phyloP scores from a whole-genome alignment of 208 protist genomes.

The Trypanosomatidae sp. region DNA sequence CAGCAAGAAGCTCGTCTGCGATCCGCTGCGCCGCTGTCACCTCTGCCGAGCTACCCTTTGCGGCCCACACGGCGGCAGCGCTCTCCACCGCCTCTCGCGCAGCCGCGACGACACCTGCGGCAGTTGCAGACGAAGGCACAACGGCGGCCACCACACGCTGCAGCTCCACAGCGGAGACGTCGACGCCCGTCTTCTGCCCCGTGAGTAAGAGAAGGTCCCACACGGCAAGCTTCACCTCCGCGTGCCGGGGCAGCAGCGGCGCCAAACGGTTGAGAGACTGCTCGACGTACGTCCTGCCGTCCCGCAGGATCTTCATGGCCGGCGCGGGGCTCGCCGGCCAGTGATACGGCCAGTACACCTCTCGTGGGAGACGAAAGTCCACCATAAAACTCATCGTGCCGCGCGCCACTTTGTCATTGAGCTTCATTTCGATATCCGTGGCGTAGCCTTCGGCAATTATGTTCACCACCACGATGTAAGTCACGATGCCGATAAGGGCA shows the following conservation, averaged over 20 bases:
- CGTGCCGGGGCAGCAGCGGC: constrained; percentile 12
- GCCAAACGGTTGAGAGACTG: constrained; percentile 10
- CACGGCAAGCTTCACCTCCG: constrained; percentile 5
- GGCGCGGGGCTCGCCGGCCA: constrained; percentile 16
- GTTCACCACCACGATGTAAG: constrained; percentile 28
- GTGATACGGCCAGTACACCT: constrained; percentile 19
- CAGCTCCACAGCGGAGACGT: background rate
- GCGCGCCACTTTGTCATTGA: background rate
- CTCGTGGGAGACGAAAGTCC: too few species aligned
- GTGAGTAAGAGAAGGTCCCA: constrained; percentile 23
- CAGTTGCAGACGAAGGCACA: too few species aligned
- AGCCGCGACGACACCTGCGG: background rate
- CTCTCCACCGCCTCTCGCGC: constrained; percentile 27
- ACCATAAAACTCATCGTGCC: background rate
- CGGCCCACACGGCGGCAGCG: constrained; percentile 12
- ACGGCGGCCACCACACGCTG: too few species aligned
- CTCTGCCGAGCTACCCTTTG: constrained; percentile 10
- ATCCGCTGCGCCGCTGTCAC: constrained; percentile 10
- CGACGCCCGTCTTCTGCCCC: too few species aligned
- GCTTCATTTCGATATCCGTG: constrained; percentile 9
- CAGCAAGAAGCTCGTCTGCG: too few species aligned
- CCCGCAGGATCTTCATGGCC: constrained; percentile 13
- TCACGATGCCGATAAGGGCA: constrained; percentile 25
- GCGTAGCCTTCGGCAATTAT: constrained; percentile 17
- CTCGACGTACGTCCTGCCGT: constrained; percentile 18